These are phyloP conservation scores for Fusarium agapanthi DNA, from an alignment of 2,329 filamentous ascomycete species.

Conservation along the genomic window DNA sequence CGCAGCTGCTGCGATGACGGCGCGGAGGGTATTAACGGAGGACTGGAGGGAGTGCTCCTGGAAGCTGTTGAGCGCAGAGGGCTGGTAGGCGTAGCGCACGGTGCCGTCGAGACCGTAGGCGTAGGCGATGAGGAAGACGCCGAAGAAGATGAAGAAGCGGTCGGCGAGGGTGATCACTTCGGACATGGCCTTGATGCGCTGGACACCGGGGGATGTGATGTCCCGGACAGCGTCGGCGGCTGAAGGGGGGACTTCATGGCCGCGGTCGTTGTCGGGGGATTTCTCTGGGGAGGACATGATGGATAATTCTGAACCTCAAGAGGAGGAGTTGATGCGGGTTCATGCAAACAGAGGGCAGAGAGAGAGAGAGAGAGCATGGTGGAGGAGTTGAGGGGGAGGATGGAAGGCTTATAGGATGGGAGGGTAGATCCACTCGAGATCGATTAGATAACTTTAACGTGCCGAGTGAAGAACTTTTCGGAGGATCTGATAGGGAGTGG, in stretches of 20 bases:
- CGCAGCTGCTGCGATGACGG: conserved; percentile 68
- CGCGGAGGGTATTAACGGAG: conserved; percentile 65
- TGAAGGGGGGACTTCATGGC: conserved; percentile 3
- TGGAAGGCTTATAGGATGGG: neutral
- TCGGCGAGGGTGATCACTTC: conserved; percentile 61
- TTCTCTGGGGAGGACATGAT: conserved; percentile 18
- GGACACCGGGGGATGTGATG: conserved; percentile 61
- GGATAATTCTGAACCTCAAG: neutral
- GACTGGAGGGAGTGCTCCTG: conserved; percentile 63
- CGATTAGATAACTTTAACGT: conserved; percentile 32
- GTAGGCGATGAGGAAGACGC: conserved; percentile 71
- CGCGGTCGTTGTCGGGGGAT: conserved; percentile 5
- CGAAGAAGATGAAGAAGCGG: conserved; percentile 65
- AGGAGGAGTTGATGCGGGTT: neutral
- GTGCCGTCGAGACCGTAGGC: conserved; percentile 69
- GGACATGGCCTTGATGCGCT: conserved; percentile 66
- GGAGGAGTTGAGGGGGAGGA: neutral
- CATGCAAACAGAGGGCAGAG: neutral
- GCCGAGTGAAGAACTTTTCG: neutral
- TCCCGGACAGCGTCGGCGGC: conserved; percentile 42
- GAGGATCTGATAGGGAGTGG: neutral
- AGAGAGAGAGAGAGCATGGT: neutral
- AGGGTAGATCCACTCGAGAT: conserved; percentile 12
- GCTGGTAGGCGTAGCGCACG: conserved; percentile 65
- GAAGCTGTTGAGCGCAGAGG: conserved; percentile 62